These are phyloP conservation scores for Fusarium illudens DNA, from an alignment of 2,329 filamentous ascomycete species.

Conservation along the genomic window DNA sequence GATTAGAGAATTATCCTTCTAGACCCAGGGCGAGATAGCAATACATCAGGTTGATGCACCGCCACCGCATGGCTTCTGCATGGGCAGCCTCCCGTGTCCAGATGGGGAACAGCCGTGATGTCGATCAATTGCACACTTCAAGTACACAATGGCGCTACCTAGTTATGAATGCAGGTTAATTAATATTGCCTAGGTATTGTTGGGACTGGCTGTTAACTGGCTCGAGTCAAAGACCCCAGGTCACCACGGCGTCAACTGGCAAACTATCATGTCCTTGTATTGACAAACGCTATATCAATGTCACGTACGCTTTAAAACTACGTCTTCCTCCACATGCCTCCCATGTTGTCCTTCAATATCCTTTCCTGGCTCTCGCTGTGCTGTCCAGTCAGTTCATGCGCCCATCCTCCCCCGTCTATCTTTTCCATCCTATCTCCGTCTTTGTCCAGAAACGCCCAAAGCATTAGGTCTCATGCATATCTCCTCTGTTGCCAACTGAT, in stretches of 20 bases:
- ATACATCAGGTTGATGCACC: not conserved
- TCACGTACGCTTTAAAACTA: slow-evolving; percentile 16
- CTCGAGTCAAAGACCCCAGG: no score
- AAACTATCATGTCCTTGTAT: slow-evolving; percentile 17
- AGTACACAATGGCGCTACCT: not conserved
- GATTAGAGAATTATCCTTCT: not conserved
- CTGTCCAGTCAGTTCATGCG: slow-evolving; percentile 19
- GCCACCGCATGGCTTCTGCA: no score
- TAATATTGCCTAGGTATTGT: no score
- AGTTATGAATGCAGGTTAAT: not conserved
- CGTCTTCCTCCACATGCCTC: slow-evolving; percentile 1
- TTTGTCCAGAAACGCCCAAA: slow-evolving; percentile 39
- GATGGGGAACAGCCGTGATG: not conserved
- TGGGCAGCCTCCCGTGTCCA: not conserved
- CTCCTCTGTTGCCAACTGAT: not conserved
- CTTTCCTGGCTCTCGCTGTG: slow-evolving; percentile 6
- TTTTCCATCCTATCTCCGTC: slow-evolving; percentile 14
- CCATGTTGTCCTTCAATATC: slow-evolving; percentile 21
- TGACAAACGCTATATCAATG: slow-evolving; percentile 13
- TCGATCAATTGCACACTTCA: not conserved
- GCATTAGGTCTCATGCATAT: slow-evolving; percentile 17
- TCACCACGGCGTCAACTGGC: no score
- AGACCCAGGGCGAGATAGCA: no score
- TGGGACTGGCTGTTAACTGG: no score
- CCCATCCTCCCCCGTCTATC: slow-evolving; percentile 36